A percentile compares a stretch with the other conserved stretches of the same genome.
phyloP scores from a whole-genome alignment of 164 flowering plant species.

The Tetrastigma voinierianum region DNA sequence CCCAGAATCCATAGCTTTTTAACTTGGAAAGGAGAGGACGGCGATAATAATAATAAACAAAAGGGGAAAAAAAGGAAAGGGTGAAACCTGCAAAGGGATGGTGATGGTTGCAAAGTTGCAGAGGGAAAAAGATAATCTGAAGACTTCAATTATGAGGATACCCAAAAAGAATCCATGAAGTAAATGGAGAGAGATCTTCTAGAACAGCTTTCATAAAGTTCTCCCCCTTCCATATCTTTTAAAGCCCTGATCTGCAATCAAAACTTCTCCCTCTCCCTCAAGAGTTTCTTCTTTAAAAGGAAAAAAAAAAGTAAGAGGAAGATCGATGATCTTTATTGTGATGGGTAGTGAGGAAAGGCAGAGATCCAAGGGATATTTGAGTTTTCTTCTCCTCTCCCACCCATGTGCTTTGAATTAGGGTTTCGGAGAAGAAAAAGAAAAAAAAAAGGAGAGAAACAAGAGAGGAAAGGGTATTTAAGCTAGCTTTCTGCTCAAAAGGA shows the following conservation, averaged over 20 bases:
- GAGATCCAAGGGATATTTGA: neutral
- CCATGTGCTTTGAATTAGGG: conserved; percentile 11
- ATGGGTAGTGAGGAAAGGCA: neutral
- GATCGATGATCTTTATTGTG: neutral
- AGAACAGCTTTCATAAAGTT: conserved; percentile 10
- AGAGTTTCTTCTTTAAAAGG: too few relatives aligned
- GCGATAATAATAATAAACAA: neutral
- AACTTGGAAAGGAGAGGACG: neutral
- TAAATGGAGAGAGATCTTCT: neutral
- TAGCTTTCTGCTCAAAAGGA: conserved; percentile 10
- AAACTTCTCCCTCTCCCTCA: too few relatives aligned
- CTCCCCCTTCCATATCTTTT: conserved; percentile 8
- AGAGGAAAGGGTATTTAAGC: conserved; percentile 4
- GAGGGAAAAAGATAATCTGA: neutral
- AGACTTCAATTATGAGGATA: neutral
- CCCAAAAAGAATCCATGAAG: neutral
- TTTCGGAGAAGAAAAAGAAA: conserved; percentile 9
- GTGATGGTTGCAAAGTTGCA: neutral
- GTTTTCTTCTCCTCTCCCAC: neutral
- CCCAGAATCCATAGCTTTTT: conserved; percentile 46
- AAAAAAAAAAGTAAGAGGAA: neutral
- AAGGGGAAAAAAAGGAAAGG: neutral
- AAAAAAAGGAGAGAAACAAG: conserved; percentile 5
- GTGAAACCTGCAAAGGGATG: neutral
- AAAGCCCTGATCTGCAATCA: conserved; percentile 7